Percentiles rank a stretch among this genome's conserved stretches.
These are phyloP conservation scores for Cephaloascus fragrans DNA, from an alignment of 805 yeast species.

Conservation along the genomic window DNA sequence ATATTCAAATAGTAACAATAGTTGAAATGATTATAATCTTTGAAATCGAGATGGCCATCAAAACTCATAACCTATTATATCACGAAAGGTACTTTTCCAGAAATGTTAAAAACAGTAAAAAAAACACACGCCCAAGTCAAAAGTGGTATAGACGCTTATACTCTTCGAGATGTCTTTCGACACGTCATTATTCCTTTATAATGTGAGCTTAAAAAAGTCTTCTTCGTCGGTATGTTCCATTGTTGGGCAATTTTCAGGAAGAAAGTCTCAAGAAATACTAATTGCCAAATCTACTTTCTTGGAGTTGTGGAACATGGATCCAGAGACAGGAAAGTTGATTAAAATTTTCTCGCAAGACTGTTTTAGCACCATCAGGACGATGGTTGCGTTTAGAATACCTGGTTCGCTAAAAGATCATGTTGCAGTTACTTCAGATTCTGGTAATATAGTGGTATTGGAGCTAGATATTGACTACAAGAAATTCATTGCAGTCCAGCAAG, in stretches of 20 bases:
- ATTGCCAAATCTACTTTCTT: slow-evolving; percentile 46
- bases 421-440: slow-evolving; percentile 74
- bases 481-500: slow-evolving; percentile 42
- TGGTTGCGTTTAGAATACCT: slow-evolving; percentile 40
- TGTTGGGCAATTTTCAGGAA: slow-evolving; percentile 60
- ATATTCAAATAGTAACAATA: too few relatives aligned
- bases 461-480: slow-evolving; percentile 23
- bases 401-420: slow-evolving; percentile 49
- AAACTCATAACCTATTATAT: not conserved
- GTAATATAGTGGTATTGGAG: slow-evolving; percentile 49
- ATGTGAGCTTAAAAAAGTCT: slow-evolving; percentile 61
- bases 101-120: too few relatives aligned
- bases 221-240: slow-evolving; percentile 42
- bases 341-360: slow-evolving; percentile 32
- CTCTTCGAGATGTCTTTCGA: slow-evolving; percentile 3
- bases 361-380: slow-evolving; percentile 48
- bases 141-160: too few relatives aligned
- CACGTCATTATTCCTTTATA: slow-evolving; percentile 45
- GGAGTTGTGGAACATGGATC: slow-evolving; percentile 43
- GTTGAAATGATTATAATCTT: too few relatives aligned
- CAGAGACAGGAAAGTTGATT: slow-evolving; percentile 45
- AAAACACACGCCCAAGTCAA: too few relatives aligned
- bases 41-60: not conserved
- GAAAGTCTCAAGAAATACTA: slow-evolving; percentile 53
- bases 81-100: too few relatives aligned